Percentiles rank a stretch among this genome's conserved stretches.
These are phyloP conservation scores for Elymus sibiricus DNA, from an alignment of 176 grass and related monocot genomes.

Conservation along the genomic window DNA sequence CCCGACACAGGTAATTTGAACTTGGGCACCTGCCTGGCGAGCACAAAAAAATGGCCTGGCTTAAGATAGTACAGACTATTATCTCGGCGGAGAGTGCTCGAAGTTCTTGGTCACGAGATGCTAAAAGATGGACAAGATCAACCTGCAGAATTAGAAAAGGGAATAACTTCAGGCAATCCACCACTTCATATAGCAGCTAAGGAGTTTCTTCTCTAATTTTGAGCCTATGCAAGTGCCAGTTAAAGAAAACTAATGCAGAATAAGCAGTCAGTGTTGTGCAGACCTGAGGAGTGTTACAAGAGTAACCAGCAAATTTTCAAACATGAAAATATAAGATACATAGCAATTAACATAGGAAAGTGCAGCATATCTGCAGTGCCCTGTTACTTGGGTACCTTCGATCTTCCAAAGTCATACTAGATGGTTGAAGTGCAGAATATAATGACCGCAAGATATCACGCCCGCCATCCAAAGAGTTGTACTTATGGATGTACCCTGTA, in stretches of 20 bases:
- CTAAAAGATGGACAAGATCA: slow-evolving; percentile 92
- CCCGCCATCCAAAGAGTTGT: slow-evolving; percentile 77
- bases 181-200: slow-evolving; percentile 6
- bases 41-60: neutral
- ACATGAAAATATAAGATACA: too few species aligned
- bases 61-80: slow-evolving; percentile 20
- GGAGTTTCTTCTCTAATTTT: neutral
- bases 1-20: neutral
- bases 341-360: too few species aligned
- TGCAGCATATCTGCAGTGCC: slow-evolving; percentile 13
- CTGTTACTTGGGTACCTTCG: slow-evolving; percentile 50
- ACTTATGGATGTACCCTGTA: slow-evolving; percentile 83
- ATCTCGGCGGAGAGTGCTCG: slow-evolving; percentile 87
- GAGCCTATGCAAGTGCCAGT: neutral
- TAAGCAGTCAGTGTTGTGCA: neutral
- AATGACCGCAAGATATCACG: slow-evolving; percentile 87
- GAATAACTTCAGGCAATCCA: neutral
- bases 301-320: too few species aligned
- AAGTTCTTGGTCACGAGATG: slow-evolving; percentile 96
- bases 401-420: slow-evolving; percentile 58
- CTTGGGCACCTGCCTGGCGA: neutral
- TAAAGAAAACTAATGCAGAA: neutral
- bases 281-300: slow-evolving; percentile 90
- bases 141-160: slow-evolving; percentile 58
- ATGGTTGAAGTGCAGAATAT: slow-evolving; percentile 91